These are phyloP conservation scores for Cryptomeria japonica DNA, from an alignment of 75 land plant species.

Conservation along the genomic window DNA sequence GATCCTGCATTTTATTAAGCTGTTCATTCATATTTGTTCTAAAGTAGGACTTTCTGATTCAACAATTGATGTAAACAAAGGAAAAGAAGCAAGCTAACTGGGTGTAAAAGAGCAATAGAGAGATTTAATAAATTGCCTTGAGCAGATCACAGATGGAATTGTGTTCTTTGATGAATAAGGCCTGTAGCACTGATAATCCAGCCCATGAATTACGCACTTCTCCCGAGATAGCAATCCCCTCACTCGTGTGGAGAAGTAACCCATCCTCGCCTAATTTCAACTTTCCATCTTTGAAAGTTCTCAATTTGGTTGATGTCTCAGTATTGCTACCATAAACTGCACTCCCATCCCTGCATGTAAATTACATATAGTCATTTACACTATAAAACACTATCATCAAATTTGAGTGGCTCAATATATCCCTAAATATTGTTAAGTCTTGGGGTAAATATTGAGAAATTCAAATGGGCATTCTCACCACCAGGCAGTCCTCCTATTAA, in stretches of 20 bases:
- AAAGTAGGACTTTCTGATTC: background rate
- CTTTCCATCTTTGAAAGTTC: conserved; percentile 66
- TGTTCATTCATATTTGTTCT: background rate
- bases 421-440: no score
- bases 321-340: conserved; percentile 61
- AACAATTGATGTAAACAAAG: background rate
- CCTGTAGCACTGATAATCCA: conserved; percentile 50
- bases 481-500: conserved; percentile 61
- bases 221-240: conserved; percentile 55
- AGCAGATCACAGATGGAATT: conserved; percentile 64
- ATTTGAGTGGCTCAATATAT: no score
- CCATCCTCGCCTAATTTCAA: conserved; percentile 45
- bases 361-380: no score
- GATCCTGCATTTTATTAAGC: conserved; percentile 16
- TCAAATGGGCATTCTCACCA: conserved; percentile 32
- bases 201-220: no score
- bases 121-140: conserved; percentile 29
- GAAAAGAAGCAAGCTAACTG: no score
- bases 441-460: background rate
- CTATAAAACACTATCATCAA: no score
- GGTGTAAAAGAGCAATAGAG: no score
- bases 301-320: conserved; percentile 28
- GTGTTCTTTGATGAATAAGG: conserved; percentile 46
- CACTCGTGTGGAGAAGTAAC: conserved; percentile 36
- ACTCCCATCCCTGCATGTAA: conserved; percentile 64